Conservation (phyloP, 805 yeast genomes). For the Debaryomyces castellii region DNA sequence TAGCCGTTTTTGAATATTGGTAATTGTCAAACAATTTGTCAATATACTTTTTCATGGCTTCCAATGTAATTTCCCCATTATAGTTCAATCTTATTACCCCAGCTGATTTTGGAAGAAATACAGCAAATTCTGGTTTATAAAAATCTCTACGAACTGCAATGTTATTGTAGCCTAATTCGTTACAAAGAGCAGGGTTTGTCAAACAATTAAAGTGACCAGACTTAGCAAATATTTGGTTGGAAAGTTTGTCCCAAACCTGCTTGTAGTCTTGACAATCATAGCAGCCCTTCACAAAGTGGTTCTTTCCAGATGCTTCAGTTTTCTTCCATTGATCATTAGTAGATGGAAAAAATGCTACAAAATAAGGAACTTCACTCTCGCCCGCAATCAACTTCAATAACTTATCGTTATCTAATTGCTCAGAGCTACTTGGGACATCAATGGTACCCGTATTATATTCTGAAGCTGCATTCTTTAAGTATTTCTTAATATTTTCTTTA, state of each 20-base stretch:
- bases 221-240: conserved; percentile 46
- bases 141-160: conserved; percentile 18
- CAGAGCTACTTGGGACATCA: conserved; percentile 42
- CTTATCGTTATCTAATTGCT: conserved; percentile 36
- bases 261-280: conserved; percentile 51
- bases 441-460: conserved; percentile 42
- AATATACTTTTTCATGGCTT: conserved; percentile 43
- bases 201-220: conserved; percentile 64
- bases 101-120: conserved; percentile 52
- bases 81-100: conserved; percentile 51
- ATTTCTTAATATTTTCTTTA: conserved; percentile 49
- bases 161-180: conserved; percentile 44
- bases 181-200: conserved; percentile 50
- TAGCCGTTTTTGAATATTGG: conserved; percentile 33
- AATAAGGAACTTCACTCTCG: conserved; percentile 44
- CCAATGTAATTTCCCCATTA: conserved; percentile 31
- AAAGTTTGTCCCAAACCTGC: conserved; percentile 56
- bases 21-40: conserved; percentile 47
- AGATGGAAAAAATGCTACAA: conserved; percentile 70
- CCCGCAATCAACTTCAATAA: conserved; percentile 54
- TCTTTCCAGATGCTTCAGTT: conserved; percentile 28
- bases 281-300: conserved; percentile 40
- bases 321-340: conserved; percentile 39
- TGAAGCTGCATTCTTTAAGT: conserved; percentile 52
- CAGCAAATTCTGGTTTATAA: conserved; percentile 40